Evolutionary conservation across 768 basidiomycete genomes (phyloP), one percentile per base, ranked within the genome.

Genomic region (Mrakia blollopis): DNA sequence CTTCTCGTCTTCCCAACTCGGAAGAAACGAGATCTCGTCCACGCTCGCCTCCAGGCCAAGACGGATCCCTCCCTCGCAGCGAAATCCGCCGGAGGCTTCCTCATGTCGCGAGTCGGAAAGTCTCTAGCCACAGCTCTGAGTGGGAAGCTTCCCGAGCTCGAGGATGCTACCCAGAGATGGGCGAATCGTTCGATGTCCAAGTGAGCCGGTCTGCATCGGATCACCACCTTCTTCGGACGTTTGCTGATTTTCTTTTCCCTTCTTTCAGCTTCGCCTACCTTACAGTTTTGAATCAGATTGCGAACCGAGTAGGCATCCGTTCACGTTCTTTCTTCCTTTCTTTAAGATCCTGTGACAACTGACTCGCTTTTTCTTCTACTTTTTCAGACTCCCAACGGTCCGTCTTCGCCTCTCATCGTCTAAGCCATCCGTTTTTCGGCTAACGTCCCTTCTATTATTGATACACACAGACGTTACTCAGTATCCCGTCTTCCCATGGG

Each of bases 161-260:
- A 83, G 37, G 80, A 78, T 14, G 79, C 82, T 68, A 83, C 82
- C 9, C 76, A 89, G 63, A 90, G 88, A 79, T 98, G 95, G 95
- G 92, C 93, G 81, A 88, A 89, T 21, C 86, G 94, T 61, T 92
- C 94, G 81, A 92, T 97, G 75, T 95, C 93, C 80, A 98, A 96
- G 94, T 94, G 79, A 32, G 89, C 83, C 61, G 3, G 18, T 25
- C 0, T 41, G 21, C 16, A 57, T 0, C 35, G 4, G 28, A 52
- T 72, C 7, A 37, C 21, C 70, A 25, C 54, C 7, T 44, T 44
- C 44, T 44, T 14, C 11, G 10, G 44, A 9, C 11, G 11, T 44
- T 44, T 14, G 11, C 44, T 44, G 44, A 44, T 44, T 44, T 14
- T 9, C 44, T 44, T 44, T n/a, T 6, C 47, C 73, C 78, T 73